Conservation (phyloP, 495 filamentous ascomycete species). For the Sordaria brevicollis region DNA sequence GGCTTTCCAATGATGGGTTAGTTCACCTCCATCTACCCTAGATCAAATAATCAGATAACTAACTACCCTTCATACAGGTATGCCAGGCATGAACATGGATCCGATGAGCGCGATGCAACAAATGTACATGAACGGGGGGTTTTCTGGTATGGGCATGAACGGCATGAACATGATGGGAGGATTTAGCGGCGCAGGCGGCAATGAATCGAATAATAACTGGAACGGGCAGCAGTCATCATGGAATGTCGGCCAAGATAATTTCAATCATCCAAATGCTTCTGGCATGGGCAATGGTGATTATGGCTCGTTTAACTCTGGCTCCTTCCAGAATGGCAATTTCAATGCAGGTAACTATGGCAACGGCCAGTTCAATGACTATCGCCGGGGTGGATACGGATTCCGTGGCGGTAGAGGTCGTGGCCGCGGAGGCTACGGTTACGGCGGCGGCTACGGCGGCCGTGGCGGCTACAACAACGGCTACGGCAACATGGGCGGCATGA, state of each 20-base stretch:
- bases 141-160: slow-evolving; percentile 80
- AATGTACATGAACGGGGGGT: slow-evolving; percentile 76
- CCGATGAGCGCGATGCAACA: slow-evolving; percentile 66
- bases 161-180: slow-evolving; percentile 87
- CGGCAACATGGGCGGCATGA: slow-evolving; percentile 2
- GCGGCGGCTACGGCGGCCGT: slow-evolving; percentile 43
- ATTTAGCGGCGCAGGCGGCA: slow-evolving; percentile 37
- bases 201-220: slow-evolving; percentile 49
- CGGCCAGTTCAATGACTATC: slow-evolving; percentile 55
- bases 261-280: slow-evolving; percentile 59
- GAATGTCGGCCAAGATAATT: slow-evolving; percentile 67
- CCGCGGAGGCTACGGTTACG: slow-evolving; percentile 36
- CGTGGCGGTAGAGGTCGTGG: slow-evolving; percentile 53
- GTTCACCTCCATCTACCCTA: slow-evolving; percentile 20
- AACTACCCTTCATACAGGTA: slow-evolving; percentile 37
- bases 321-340: slow-evolving; percentile 45
- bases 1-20: slow-evolving; percentile 82
- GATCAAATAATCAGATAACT: slow-evolving; percentile 12
- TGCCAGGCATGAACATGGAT: slow-evolving; percentile 78
- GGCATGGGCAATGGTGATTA: slow-evolving; percentile 71
- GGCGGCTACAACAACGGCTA: slow-evolving; percentile 19
- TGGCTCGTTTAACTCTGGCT: slow-evolving; percentile 68
- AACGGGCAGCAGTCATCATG: slow-evolving; percentile 55
- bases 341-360: slow-evolving; percentile 54
- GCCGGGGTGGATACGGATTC: slow-evolving; percentile 38